These are phyloP conservation scores for Pythium dissimile DNA, from an alignment of 352 stramenopile species.

Conservation along the genomic window DNA sequence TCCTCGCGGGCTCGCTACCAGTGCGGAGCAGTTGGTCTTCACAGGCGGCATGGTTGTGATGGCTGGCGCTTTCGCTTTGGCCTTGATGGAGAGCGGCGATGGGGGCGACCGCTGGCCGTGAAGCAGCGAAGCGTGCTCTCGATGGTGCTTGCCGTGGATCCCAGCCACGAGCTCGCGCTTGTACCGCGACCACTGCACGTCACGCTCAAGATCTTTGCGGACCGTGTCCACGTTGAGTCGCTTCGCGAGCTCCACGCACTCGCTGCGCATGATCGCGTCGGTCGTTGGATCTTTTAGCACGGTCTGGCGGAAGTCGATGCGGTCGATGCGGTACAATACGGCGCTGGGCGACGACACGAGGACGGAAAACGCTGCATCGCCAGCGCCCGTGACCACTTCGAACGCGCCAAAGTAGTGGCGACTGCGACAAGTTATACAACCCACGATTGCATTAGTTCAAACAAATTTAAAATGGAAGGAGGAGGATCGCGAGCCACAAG, in stretches of 20 bases:
- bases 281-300: slow-evolving; percentile 51
- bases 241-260: slow-evolving; percentile 34
- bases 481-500: background rate
- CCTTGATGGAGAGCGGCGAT: background rate
- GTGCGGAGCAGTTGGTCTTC: slow-evolving; percentile 7
- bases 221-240: slow-evolving; percentile 42
- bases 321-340: slow-evolving; percentile 62
- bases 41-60: slow-evolving; percentile 5
- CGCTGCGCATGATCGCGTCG: slow-evolving; percentile 41
- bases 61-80: background rate
- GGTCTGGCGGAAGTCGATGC: slow-evolving; percentile 64
- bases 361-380: slow-evolving; percentile 47
- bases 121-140: slow-evolving; percentile 29
- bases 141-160: slow-evolving; percentile 35
- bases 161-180: slow-evolving; percentile 37
- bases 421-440: slow-evolving; percentile 10
- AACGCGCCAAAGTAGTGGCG: slow-evolving; percentile 65
- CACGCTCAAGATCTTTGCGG: slow-evolving; percentile 37
- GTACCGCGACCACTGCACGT: slow-evolving; percentile 51
- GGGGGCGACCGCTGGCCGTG: slow-evolving; percentile 38
- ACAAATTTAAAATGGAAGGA: background rate
- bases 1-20: background rate
- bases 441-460: no score
- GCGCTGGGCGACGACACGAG: slow-evolving; percentile 57
- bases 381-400: slow-evolving; percentile 37